Percentiles rank a stretch among this genome's conserved stretches.
Conservation (phyloP, 495 filamentous ascomycete species). For the Talaromyces wortmannii region DNA sequence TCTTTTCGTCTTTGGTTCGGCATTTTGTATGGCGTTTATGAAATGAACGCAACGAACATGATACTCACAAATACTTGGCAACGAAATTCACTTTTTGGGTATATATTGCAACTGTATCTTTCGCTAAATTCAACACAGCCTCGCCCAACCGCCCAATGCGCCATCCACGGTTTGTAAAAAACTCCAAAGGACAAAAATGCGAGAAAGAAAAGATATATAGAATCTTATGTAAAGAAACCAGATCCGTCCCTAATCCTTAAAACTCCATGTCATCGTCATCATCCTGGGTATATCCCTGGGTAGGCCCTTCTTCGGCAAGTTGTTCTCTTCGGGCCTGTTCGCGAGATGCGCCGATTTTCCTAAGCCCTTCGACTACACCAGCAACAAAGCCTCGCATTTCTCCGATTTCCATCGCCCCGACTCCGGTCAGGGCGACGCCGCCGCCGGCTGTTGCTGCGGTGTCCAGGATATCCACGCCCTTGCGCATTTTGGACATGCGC, state of each 20-base stretch:
- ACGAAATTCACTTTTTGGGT: conserved; percentile 1
- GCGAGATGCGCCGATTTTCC: conserved; percentile 39
- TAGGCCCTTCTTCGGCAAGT: conserved; percentile 35
- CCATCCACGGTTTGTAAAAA: background rate
- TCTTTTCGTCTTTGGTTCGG: background rate
- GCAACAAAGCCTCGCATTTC: conserved; percentile 80
- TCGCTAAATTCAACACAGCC: background rate
- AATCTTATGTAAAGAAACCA: background rate
- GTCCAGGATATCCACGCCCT: conserved; percentile 62
- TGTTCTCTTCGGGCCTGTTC: conserved; percentile 42
- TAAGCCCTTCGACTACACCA: conserved; percentile 80
- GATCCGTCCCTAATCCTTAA: conserved; percentile 7
- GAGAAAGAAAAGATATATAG: conserved; percentile 9
- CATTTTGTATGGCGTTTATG: conserved; percentile 6
- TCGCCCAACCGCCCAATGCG: background rate
- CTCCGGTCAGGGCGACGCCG: conserved; percentile 68
- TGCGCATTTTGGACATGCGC: conserved; percentile 80
- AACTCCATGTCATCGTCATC: conserved; percentile 46
- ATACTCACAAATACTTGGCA: background rate
- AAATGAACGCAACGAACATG: conserved; percentile 3
- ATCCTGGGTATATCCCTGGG: conserved; percentile 34
- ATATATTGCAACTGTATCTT: background rate
- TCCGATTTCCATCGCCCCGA: conserved; percentile 85
- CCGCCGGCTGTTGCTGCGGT: conserved; percentile 54
- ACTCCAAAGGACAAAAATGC: conserved; percentile 10